These are phyloP conservation scores for Blastocystis sp. DNA, from an alignment of 352 stramenopile genomes.

Conservation along the genomic window DNA sequence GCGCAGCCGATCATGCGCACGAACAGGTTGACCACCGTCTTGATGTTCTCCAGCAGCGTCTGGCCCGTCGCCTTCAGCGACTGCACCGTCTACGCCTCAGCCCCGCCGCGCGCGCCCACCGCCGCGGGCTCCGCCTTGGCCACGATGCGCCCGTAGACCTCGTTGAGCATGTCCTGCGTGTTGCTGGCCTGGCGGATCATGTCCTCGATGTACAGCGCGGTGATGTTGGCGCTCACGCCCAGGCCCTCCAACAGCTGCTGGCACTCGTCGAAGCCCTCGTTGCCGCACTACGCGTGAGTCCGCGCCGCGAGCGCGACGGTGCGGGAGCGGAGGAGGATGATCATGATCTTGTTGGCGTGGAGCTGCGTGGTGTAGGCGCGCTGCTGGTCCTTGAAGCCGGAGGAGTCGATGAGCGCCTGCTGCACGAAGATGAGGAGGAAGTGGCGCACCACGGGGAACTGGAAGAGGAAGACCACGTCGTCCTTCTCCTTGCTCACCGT, in stretches of 20 bases:
- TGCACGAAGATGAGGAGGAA: conserved; percentile 21
- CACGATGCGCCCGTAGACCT: neutral
- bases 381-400: neutral
- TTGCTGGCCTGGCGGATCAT: conserved; percentile 23
- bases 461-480: neutral
- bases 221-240: neutral
- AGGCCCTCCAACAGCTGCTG: neutral
- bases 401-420: conserved; percentile 52
- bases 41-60: conserved; percentile 29
- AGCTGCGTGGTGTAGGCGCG: conserved; percentile 4
- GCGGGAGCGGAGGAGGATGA: conserved; percentile 1
- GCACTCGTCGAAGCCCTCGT: neutral
- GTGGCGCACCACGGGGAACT: conserved; percentile 37
- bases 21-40: conserved; percentile 32
- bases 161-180: conserved; percentile 28
- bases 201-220: conserved; percentile 14
- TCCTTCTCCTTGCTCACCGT: neutral
- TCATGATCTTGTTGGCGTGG: conserved; percentile 37
- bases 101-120: neutral
- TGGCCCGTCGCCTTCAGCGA: conserved; percentile 16
- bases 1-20: conserved; percentile 29
- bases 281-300: conserved; percentile 14
- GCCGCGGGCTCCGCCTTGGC: neutral
- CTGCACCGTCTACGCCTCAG: neutral
- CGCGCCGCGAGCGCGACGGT: neutral